Evolutionary conservation across 305 asterid species (phyloP).

Genomic region (Plantago rigida): DNA sequence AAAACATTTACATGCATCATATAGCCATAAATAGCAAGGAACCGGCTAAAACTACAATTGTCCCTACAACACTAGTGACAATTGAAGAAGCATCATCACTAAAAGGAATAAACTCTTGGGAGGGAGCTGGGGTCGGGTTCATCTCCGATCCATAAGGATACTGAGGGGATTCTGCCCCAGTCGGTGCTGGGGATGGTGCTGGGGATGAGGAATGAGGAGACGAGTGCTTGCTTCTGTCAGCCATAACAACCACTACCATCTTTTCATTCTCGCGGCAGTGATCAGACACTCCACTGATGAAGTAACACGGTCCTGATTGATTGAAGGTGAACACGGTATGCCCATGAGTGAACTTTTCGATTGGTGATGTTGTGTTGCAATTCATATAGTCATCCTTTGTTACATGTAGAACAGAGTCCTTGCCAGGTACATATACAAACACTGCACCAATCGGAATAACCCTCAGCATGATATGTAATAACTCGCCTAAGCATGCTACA

Average conservation of each 20-base stretch:
- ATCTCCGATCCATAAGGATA: constrained; percentile 33
- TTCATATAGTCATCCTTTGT: constrained; percentile 49
- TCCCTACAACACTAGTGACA: constrained; percentile 29
- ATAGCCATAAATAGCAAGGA: constrained; percentile 35
- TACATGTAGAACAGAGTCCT: constrained; percentile 46
- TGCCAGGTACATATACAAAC: constrained; percentile 45
- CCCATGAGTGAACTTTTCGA: constrained; percentile 53
- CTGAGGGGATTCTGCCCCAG: constrained; percentile 37
- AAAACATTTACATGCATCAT: constrained; percentile 24
- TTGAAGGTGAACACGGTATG: constrained; percentile 42
- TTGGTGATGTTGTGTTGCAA: constrained; percentile 54
- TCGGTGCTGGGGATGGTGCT: constrained; percentile 53
- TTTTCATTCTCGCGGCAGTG: constrained; percentile 68
- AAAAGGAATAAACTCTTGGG: not conserved
- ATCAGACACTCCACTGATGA: constrained; percentile 69
- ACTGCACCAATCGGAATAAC: constrained; percentile 35
- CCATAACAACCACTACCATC: constrained; percentile 63
- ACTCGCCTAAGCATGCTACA: too few species aligned
- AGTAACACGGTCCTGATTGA: constrained; percentile 72
- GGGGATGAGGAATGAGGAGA: constrained; percentile 39
- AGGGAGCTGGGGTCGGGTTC: constrained; percentile 26
- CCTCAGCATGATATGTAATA: too few species aligned
- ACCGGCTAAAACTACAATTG: constrained; percentile 37
- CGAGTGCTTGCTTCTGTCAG: constrained; percentile 46
- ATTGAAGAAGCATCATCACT: constrained; percentile 25